Conservation (phyloP, 31 red algal species). For the Asparagopsis taxiformis region DNA sequence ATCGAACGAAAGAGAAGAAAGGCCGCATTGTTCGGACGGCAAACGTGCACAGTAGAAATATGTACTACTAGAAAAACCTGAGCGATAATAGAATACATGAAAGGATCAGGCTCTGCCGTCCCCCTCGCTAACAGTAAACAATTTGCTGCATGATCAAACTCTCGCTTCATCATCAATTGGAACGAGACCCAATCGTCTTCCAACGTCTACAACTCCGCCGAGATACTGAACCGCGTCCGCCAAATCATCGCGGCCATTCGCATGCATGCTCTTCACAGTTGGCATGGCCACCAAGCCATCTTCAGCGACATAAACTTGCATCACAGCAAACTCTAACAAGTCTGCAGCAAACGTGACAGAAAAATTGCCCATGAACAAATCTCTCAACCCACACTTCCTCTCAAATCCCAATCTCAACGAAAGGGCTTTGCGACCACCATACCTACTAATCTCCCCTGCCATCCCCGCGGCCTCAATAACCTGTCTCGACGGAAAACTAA, state of each 20-base stretch:
- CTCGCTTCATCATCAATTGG: not conserved
- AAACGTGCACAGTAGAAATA: not conserved
- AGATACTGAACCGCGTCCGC: not conserved
- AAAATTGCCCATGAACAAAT: constrained; percentile 29
- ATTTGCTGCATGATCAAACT: not conserved
- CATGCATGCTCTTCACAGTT: not conserved
- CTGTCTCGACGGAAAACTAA: constrained; percentile 5
- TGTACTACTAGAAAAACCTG: too few species aligned
- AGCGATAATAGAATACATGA: too few species aligned
- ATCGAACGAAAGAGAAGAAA: too few species aligned
- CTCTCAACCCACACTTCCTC: constrained; percentile 7
- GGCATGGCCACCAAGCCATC: constrained; percentile 32
- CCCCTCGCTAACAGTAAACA: too few species aligned
- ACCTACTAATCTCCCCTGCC: constrained; percentile 10
- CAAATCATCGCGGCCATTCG: constrained; percentile 7
- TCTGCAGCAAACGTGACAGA: constrained; percentile 37
- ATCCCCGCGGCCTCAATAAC: not conserved
- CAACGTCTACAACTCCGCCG: constrained; percentile 26
- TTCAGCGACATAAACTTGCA: not conserved
- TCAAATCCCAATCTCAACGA: constrained; percentile 23
- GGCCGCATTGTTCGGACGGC: not conserved
- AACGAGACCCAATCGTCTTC: constrained; percentile 22
- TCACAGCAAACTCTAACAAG: constrained; percentile 13
- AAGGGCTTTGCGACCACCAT: constrained; percentile 23
- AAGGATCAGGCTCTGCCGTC: too few species aligned